A percentile compares a stretch with the other conserved stretches of the same genome.
Evolutionary conservation across 2,329 filamentous ascomycete species (phyloP).

Genomic region (Fusarium robinianum): DNA sequence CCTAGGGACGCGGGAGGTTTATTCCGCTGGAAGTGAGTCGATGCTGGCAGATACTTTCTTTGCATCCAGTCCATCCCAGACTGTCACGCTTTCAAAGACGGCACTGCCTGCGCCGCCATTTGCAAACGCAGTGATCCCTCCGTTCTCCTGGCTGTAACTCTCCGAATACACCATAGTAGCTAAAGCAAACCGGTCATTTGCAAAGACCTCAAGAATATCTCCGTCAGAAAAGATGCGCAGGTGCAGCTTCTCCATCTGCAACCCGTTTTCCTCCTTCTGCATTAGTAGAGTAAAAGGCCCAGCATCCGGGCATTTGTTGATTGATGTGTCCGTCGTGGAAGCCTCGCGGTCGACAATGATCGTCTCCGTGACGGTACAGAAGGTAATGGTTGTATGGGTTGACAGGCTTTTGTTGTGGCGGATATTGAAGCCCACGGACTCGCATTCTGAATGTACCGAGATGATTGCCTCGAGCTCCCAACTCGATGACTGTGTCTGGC

Average conservation of each 20-base stretch:
- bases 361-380: constrained; percentile 43
- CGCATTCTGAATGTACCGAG: constrained; percentile 6
- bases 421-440: constrained; percentile 21
- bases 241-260: constrained; percentile 9
- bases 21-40: background rate
- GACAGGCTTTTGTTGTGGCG: constrained; percentile 31
- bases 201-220: constrained; percentile 26
- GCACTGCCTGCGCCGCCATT: background rate
- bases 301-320: constrained; percentile 41
- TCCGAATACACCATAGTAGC: constrained; percentile 24
- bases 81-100: constrained; percentile 1
- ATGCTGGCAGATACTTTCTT: background rate
- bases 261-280: background rate
- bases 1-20: background rate
- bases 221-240: constrained; percentile 21
- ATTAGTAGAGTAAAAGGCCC: constrained; percentile 52
- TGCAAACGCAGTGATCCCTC: constrained; percentile 7
- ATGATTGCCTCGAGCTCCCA: constrained; percentile 26
- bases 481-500: constrained; percentile 2
- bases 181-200: constrained; percentile 26
- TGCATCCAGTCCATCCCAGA: constrained; percentile 13
- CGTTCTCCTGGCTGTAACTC: background rate
- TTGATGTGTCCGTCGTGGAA: constrained; percentile 35
- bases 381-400: constrained; percentile 43
- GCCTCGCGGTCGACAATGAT: constrained; percentile 45